Base-by-base conservation (phyloP, 495 filamentous ascomycete genomes). In the Sabuloglossum arenarium region DNA sequence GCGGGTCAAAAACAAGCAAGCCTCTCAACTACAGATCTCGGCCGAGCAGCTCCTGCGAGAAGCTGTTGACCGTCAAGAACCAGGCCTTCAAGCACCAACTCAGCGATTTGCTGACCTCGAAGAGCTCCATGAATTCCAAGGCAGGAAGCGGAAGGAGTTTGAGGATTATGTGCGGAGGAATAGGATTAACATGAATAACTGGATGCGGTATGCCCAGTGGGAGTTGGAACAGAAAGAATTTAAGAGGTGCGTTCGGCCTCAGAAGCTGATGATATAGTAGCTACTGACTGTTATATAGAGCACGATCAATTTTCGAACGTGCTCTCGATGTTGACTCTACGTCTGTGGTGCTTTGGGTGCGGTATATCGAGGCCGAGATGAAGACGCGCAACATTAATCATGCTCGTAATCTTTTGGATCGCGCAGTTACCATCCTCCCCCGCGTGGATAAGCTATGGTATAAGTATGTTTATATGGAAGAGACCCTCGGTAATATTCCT, bases 381-480 rank as follows among this genome's bases (percentile, higher is more conserved):
- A 93, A 90, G 68, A 87, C 78, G 49, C 73, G 88, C 54, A 96
- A 96, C 66, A 96, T 98, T 72, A 96, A 95, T 65, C 91, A 97
- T 77, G 88, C 91, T 31, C 74, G 91, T 56, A 98, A 98, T 64
- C 69, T 98, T 42, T 76, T 97, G 30, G 91, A 98, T 65, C 86
- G 91, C 51, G 93, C 93, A 34, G 87, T 98, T 51, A 91, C 89
- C 0, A 87, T 91, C 56, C 72, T 96, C 31, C 91, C 91, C 31
- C 74, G 91, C 34, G 76, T 96, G 28, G 85, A 95, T 66, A 96
- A 96, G 71, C 72, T 98, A 53, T 98, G 91, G 91, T 97, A 90
- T 69, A 95, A 96, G 66, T 97, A 95, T 75, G 86, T 94, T 29
- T 95, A 94, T 64, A 94, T 97, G 85, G 91, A 96, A 67, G 93